These are phyloP conservation scores for Tolypocladium capitatum DNA, from an alignment of 2,329 filamentous ascomycete species.

Conservation along the genomic window DNA sequence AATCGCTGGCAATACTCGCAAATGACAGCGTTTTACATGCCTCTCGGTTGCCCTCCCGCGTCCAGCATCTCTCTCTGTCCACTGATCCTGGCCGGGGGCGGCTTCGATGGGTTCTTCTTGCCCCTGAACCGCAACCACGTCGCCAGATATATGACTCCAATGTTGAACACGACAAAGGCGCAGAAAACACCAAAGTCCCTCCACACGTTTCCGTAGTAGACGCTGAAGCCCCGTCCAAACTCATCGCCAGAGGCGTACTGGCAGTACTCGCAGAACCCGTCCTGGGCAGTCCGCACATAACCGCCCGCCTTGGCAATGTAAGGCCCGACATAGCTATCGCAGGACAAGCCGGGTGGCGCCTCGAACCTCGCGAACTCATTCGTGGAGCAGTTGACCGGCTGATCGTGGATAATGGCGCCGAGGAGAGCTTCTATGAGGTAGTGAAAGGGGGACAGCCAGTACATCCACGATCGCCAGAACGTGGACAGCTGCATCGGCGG, in stretches of 20 bases:
- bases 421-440: constrained; percentile 53
- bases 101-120: constrained; percentile 23
- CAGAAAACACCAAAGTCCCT: constrained; percentile 52
- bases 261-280: constrained; percentile 51
- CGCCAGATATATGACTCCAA: constrained; percentile 22
- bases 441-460: constrained; percentile 54
- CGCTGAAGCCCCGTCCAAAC: constrained; percentile 45
- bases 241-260: constrained; percentile 47
- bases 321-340: constrained; percentile 41
- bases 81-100: constrained; percentile 12
- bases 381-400: constrained; percentile 40
- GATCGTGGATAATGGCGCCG: constrained; percentile 37
- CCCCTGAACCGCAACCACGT: constrained; percentile 27
- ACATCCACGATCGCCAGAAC: constrained; percentile 55
- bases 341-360: constrained; percentile 45
- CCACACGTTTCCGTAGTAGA: constrained; percentile 50
- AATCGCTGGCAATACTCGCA: too few species aligned
- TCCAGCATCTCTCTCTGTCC: neutral
- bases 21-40: neutral
- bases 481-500: constrained; percentile 41
- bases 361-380: constrained; percentile 47
- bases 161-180: constrained; percentile 53
- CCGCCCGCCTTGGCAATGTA: constrained; percentile 44
- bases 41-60: neutral
- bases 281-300: constrained; percentile 41